These are phyloP conservation scores for Stachybotrys chlorohalonatus DNA, from an alignment of 2,329 filamentous ascomycete genomes.

Conservation along the genomic window DNA sequence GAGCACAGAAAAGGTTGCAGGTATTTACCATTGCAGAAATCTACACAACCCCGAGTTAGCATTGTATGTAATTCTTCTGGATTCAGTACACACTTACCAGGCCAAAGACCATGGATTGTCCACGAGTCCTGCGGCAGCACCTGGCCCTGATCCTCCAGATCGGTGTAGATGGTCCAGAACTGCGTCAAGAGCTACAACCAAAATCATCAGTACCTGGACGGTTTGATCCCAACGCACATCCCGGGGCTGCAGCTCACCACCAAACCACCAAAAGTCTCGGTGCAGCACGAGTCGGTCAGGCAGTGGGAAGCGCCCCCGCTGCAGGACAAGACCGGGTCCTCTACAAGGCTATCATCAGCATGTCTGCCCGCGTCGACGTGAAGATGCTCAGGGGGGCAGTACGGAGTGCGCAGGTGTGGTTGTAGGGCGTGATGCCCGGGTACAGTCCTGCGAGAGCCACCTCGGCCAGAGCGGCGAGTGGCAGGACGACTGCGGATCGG, in stretches of 20 bases:
- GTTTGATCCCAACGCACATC: not conserved
- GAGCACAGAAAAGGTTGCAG: not conserved
- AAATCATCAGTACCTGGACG: not conserved
- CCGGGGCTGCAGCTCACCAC: slow-evolving; percentile 22
- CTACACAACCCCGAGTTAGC: slow-evolving; percentile 10
- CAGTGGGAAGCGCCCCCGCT: slow-evolving; percentile 31
- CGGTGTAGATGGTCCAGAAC: slow-evolving; percentile 57
- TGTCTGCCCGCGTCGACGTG: not conserved
- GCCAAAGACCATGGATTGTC: slow-evolving; percentile 54
- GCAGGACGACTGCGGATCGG: slow-evolving; percentile 9
- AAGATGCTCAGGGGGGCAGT: not conserved
- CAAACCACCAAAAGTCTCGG: slow-evolving; percentile 56
- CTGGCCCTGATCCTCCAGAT: slow-evolving; percentile 47
- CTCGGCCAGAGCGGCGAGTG: slow-evolving; percentile 17
- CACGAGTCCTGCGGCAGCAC: slow-evolving; percentile 47
- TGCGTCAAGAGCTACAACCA: slow-evolving; percentile 43
- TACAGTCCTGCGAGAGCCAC: slow-evolving; percentile 28
- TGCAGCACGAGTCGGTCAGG: slow-evolving; percentile 52
- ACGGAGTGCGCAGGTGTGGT: slow-evolving; percentile 49
- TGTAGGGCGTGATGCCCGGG: slow-evolving; percentile 35
- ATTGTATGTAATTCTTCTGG: not conserved
- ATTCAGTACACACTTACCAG: slow-evolving; percentile 15
- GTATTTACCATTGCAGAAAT: slow-evolving; percentile 35
- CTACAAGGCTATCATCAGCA: slow-evolving; percentile 1
- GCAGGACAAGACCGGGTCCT: slow-evolving; percentile 34